Conservation (phyloP, 345 rosid genomes). For the Citrus inodora region DNA sequence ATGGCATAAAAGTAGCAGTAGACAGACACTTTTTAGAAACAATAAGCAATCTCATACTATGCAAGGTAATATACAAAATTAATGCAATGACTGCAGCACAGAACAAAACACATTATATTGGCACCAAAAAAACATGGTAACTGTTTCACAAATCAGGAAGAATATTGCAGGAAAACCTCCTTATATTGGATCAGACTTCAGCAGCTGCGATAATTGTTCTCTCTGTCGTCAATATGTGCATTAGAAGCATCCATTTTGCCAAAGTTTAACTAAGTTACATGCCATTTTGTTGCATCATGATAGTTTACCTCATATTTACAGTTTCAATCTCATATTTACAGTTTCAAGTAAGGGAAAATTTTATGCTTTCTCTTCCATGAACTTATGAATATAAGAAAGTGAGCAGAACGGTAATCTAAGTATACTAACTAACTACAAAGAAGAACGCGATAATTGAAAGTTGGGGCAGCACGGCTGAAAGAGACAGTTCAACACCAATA, state of each 20-base stretch:
- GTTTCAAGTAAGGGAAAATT: background rate
- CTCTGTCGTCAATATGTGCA: background rate
- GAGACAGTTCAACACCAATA: background rate
- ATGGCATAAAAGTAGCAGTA: conserved; percentile 9
- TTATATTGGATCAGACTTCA: background rate
- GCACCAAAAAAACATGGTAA: background rate
- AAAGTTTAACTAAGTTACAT: background rate
- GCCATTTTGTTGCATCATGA: background rate
- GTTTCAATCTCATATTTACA: background rate
- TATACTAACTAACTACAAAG: background rate
- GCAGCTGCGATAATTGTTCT: no score
- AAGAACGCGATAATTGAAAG: background rate
- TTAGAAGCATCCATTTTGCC: background rate
- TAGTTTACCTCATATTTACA: background rate
- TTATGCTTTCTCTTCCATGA: background rate
- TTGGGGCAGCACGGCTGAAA: background rate
- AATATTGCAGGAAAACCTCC: background rate
- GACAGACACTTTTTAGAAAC: background rate
- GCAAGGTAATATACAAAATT: background rate
- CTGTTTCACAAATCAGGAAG: background rate
- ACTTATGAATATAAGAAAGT: background rate
- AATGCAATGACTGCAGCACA: background rate
- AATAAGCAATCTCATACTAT: background rate
- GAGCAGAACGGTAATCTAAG: background rate
- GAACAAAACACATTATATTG: background rate